These are phyloP conservation scores for Lojkania enalia DNA, from an alignment of 2,329 filamentous ascomycete genomes.

Conservation along the genomic window DNA sequence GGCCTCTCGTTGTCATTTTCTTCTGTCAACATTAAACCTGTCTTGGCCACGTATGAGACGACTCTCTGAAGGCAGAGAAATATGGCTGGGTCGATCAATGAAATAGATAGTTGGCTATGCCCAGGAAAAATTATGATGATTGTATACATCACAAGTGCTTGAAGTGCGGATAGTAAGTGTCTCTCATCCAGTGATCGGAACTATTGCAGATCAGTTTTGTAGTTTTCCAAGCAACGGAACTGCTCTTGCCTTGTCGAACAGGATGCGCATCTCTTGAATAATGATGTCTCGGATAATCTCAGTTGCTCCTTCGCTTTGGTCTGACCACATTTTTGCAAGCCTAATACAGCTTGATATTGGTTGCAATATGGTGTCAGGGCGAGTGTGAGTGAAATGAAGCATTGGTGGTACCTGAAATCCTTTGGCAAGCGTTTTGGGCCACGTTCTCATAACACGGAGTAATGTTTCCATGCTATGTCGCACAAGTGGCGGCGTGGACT, in stretches of 20 bases:
- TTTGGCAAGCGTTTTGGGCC: constrained; percentile 46
- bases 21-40: constrained; percentile 42
- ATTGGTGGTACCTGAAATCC: constrained; percentile 44
- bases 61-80: constrained; percentile 39
- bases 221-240: constrained; percentile 1
- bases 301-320: constrained; percentile 31
- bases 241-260: constrained; percentile 36
- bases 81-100: constrained; percentile 25
- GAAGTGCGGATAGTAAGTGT: constrained; percentile 41
- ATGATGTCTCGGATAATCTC: constrained; percentile 39
- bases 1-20: constrained; percentile 38
- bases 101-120: constrained; percentile 21
- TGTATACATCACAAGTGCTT: constrained; percentile 44
- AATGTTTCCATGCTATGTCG: constrained; percentile 40
- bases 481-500: constrained; percentile 14
- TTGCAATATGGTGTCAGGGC: constrained; percentile 24
- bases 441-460: constrained; percentile 42
- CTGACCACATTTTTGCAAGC: constrained; percentile 45
- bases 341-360: constrained; percentile 44
- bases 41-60: constrained; percentile 34
- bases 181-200: constrained; percentile 39
- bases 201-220: constrained; percentile 17
- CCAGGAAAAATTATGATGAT: constrained; percentile 46
- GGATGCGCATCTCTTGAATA: constrained; percentile 34
- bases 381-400: constrained; percentile 33